Evolutionary conservation across 2,329 filamentous ascomycete species (phyloP).

Genomic region (Beauveria medogensis): DNA sequence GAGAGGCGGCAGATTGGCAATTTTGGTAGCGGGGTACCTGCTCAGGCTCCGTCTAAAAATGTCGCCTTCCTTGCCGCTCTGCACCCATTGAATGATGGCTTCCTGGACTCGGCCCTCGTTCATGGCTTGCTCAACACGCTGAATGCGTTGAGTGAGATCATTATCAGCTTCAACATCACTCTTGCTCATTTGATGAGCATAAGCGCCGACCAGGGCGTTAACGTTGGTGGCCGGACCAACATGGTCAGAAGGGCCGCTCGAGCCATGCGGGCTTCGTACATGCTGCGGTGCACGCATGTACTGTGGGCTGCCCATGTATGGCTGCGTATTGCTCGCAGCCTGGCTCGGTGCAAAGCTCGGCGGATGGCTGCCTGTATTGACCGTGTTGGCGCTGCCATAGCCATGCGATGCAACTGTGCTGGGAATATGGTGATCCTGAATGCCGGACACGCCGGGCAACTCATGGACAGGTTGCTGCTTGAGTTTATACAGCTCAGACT

Average conservation of each 20-base stretch:
- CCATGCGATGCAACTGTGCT: slow-evolving; percentile 21
- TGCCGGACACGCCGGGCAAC: slow-evolving; percentile 24
- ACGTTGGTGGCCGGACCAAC: slow-evolving; percentile 24
- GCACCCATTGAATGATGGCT: slow-evolving; percentile 59
- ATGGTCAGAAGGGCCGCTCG: slow-evolving; percentile 26
- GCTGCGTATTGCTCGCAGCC: slow-evolving; percentile 23
- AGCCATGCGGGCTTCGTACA: slow-evolving; percentile 26
- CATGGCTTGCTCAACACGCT: slow-evolving; percentile 55
- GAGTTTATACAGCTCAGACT: slow-evolving; percentile 54
- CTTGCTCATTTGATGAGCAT: slow-evolving; percentile 28
- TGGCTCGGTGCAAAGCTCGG: slow-evolving; percentile 28
- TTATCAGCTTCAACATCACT: slow-evolving; percentile 29
- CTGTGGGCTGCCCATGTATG: slow-evolving; percentile 29
- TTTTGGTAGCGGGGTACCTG: slow-evolving; percentile 30
- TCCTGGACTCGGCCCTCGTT: slow-evolving; percentile 52
- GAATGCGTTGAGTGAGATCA: slow-evolving; percentile 48
- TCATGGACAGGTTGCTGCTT: slow-evolving; percentile 42
- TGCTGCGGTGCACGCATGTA: slow-evolving; percentile 27
- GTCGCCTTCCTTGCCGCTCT: slow-evolving; percentile 53
- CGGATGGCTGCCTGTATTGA: slow-evolving; percentile 22
- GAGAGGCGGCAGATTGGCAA: slow-evolving; percentile 51
- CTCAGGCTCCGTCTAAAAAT: slow-evolving; percentile 46
- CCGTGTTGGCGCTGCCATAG: slow-evolving; percentile 21
- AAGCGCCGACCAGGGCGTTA: slow-evolving; percentile 27
- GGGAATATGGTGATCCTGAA: slow-evolving; percentile 14